Evolutionary conservation across 2,329 filamentous ascomycete species (phyloP), one percentile per base, ranked within the genome.

Genomic region (Colletotrichum sidae): DNA sequence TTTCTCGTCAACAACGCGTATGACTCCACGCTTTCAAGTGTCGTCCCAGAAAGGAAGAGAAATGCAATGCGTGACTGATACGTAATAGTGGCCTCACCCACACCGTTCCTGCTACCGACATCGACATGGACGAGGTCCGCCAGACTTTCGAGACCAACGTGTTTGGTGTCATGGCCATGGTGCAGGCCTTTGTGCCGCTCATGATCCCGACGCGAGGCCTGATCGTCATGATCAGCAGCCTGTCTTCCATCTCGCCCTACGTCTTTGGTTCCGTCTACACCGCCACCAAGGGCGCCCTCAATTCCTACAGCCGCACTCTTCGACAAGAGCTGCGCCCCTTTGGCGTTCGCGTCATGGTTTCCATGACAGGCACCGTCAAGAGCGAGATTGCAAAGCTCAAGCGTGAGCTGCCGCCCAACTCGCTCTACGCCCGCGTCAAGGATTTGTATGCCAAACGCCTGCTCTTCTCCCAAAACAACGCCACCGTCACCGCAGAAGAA

Each of bases 1-100:
- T 81, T 88, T 50, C 83, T 88, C 15, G 80, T 88, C 53, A 88
- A 88, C 75, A 88, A 88, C 66, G 86, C 86, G 84, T 87, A 68
- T 67, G 80, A 13, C n/a, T 45, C 6, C 4, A 25, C 41, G 15
- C 25, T 17, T 11, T 4, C 8, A 49, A 11, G 8, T 17, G n/a
- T 13, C 9, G 11, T 10, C 44, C 41, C 41, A 37, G 10, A 45
- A 17, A 17, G 17, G 17, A 2, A 3, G 3, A 17, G 17, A 1
- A 8, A 34, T 11, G 9, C 25, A 15, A 12, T 8, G 13, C 35
- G 58, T 68, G 35, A 68, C 37, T 12, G 25, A 8, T 17, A 11
- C 37, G 11, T n/a, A 8, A 3, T 67, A 86, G 84, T 44, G 84
- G 84, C 59, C 80, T 82, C 60, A 83, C 81, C 3, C 81, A 85